Conservation (phyloP, 2,329 filamentous ascomycete genomes). For the Keithomyces neogunnii region DNA sequence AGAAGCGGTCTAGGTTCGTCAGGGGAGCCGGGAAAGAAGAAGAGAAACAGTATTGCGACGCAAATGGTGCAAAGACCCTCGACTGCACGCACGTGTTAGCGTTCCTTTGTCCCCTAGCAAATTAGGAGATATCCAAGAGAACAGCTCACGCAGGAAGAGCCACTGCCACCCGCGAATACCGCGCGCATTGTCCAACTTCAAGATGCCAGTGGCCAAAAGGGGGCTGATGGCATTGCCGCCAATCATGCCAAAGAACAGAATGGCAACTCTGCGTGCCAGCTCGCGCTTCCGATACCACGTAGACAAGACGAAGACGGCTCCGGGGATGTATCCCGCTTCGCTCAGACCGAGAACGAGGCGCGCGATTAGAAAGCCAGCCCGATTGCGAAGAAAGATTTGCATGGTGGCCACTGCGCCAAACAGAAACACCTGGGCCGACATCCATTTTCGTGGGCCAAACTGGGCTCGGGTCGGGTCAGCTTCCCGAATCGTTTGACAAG, state of each 20-base stretch:
- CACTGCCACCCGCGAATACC: constrained; percentile 54
- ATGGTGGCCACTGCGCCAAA: constrained; percentile 38
- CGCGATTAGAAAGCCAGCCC: constrained; percentile 33
- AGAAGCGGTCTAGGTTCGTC: constrained; percentile 29
- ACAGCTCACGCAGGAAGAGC: constrained; percentile 14
- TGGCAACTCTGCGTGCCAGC: constrained; percentile 53
- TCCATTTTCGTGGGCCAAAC: constrained; percentile 39
- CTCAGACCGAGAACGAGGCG: constrained; percentile 24
- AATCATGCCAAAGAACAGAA: constrained; percentile 60
- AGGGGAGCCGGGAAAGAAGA: constrained; percentile 34
- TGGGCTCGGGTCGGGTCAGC: constrained; percentile 10
- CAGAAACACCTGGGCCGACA: constrained; percentile 36
- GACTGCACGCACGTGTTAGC: constrained; percentile 18
- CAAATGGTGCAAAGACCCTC: constrained; percentile 35
- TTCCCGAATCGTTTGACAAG: background rate
- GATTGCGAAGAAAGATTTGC: constrained; percentile 33
- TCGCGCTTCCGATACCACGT: constrained; percentile 65
- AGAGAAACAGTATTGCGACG: constrained; percentile 28
- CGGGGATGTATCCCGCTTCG: constrained; percentile 37
- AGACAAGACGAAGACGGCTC: constrained; percentile 53
- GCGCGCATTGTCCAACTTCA: constrained; percentile 48
- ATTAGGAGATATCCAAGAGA: background rate
- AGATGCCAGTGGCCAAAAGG: constrained; percentile 54
- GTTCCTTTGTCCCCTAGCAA: background rate
- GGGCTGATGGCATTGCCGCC: constrained; percentile 66